Evolutionary conservation across 2,329 filamentous ascomycete genomes (phyloP).

Genomic region (Calonectria hawksworthii): DNA sequence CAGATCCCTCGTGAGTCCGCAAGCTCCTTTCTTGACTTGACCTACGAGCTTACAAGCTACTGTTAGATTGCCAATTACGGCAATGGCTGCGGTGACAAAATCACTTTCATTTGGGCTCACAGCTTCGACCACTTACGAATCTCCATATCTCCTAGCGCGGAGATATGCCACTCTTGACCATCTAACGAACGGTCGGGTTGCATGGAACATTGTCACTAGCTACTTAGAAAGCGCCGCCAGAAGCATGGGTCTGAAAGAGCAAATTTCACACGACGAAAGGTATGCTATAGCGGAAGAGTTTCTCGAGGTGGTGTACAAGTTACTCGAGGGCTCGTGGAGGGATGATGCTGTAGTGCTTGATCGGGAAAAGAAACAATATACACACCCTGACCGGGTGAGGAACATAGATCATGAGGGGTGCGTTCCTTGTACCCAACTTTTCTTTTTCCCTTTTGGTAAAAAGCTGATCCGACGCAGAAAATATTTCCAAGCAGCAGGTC

Average conservation of each 20-base stretch:
- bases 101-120: slow-evolving; percentile 57
- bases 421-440: not conserved
- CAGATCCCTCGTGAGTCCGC: slow-evolving; percentile 50
- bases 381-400: slow-evolving; percentile 51
- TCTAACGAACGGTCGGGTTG: slow-evolving; percentile 52
- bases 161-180: slow-evolving; percentile 53
- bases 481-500: slow-evolving; percentile 51
- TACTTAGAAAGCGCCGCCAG: slow-evolving; percentile 62
- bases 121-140: slow-evolving; percentile 52
- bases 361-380: slow-evolving; percentile 46
- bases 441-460: not conserved
- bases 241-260: slow-evolving; percentile 60
- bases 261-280: slow-evolving; percentile 63
- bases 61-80: slow-evolving; percentile 50
- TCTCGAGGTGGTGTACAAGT: slow-evolving; percentile 58
- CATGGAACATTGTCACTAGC: slow-evolving; percentile 66
- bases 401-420: slow-evolving; percentile 52
- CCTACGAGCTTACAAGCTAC: not conserved
- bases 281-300: slow-evolving; percentile 64
- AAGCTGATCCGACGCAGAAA: slow-evolving; percentile 18
- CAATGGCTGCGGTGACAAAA: slow-evolving; percentile 61
- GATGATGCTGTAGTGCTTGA: slow-evolving; percentile 52
- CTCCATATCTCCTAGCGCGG: slow-evolving; percentile 51
- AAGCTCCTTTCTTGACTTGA: not conserved
- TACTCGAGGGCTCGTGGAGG: slow-evolving; percentile 67